Conservation (phyloP, 768 basidiomycete genomes). For the Collybia nuda region DNA sequence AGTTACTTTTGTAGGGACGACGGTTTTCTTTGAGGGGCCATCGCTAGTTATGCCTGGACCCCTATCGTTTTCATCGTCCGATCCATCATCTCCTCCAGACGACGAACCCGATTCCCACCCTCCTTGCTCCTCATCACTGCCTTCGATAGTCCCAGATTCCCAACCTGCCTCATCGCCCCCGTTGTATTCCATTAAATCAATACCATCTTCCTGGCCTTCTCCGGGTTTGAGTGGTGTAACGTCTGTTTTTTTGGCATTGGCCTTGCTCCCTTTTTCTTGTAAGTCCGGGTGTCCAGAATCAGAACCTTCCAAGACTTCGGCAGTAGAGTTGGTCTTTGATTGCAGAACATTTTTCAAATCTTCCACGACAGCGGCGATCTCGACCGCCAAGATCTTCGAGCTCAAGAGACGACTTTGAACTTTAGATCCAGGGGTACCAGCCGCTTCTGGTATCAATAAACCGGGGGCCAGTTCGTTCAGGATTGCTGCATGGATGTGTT, state of each 20-base stretch:
- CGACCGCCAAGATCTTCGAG: constrained; percentile 68
- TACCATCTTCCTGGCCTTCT: constrained; percentile 9
- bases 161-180: constrained; percentile 33
- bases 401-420: constrained; percentile 74
- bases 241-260: neutral
- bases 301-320: constrained; percentile 10
- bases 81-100: constrained; percentile 24
- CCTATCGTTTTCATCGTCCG: constrained; percentile 27
- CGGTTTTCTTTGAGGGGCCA: constrained; percentile 18
- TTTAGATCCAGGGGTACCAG: constrained; percentile 52
- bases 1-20: constrained; percentile 18
- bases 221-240: neutral
- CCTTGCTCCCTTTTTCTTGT: constrained; percentile 23
- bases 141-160: constrained; percentile 42
- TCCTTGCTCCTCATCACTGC: constrained; percentile 28
- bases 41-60: constrained; percentile 7
- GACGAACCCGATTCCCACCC: constrained; percentile 59
- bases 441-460: constrained; percentile 25
- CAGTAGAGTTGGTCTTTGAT: constrained; percentile 15
- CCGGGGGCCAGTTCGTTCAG: constrained; percentile 40
- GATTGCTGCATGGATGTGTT: constrained; percentile 45
- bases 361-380: constrained; percentile 50
- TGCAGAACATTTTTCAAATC: constrained; percentile 45
- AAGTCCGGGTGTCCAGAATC: constrained; percentile 8
- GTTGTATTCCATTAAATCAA: constrained; percentile 16